These are phyloP conservation scores for Moelleriella libera DNA, from an alignment of 2,329 filamentous ascomycete genomes.

Conservation along the genomic window DNA sequence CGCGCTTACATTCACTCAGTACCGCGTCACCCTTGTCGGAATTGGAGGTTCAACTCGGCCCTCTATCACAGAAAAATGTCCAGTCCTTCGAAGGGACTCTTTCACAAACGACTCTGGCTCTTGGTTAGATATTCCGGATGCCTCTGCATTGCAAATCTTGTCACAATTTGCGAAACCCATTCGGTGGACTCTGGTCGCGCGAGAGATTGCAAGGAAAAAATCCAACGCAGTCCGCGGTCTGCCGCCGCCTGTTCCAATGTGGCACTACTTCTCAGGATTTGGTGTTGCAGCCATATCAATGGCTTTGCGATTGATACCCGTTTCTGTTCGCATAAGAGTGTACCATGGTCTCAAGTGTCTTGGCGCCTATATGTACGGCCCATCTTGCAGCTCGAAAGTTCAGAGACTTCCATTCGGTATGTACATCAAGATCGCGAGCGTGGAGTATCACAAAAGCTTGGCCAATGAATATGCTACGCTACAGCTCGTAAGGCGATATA, in stretches of 20 bases:
- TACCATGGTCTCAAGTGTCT: slow-evolving; percentile 1
- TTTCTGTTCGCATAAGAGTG: background rate
- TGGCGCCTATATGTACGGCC: slow-evolving; percentile 4
- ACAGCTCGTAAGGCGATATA: slow-evolving; percentile 2
- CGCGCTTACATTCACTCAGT: background rate
- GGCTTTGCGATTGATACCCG: background rate
- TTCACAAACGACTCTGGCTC: background rate
- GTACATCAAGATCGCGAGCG: slow-evolving; percentile 4
- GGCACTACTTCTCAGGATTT: background rate
- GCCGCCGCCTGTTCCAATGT: background rate
- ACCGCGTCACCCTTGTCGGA: background rate
- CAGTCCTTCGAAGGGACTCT: background rate
- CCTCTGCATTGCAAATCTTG: slow-evolving; percentile 1
- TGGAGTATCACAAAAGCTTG: background rate
- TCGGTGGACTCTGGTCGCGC: background rate
- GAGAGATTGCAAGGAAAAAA: background rate
- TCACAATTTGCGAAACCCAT: slow-evolving; percentile 1
- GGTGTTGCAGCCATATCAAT: background rate
- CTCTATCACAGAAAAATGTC: background rate
- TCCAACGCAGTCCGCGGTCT: background rate
- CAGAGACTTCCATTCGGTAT: slow-evolving; percentile 9
- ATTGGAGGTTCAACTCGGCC: background rate
- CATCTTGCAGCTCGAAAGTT: slow-evolving; percentile 5
- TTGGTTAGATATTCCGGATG: background rate
- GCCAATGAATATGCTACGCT: slow-evolving; percentile 4